Percentiles rank a stretch among this genome's conserved stretches.
phyloP scores from a whole-genome alignment of 2,329 filamentous ascomycete genomes.

The Trichocomaceae sp. region DNA sequence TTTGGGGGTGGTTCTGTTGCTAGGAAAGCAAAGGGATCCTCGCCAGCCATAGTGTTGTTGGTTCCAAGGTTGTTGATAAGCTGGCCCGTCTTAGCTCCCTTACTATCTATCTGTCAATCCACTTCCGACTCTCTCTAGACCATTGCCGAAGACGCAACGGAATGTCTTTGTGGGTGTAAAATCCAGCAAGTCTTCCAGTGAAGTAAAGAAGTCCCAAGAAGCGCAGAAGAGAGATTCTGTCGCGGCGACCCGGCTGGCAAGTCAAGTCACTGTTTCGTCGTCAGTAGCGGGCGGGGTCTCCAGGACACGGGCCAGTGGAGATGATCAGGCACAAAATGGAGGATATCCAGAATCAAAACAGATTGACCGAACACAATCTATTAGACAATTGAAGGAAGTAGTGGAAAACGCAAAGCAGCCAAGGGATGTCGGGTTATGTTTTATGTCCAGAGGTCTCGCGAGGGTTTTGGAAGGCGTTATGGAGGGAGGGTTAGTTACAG shows the following conservation, averaged over 20 bases:
- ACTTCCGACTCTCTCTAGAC: conserved; percentile 4
- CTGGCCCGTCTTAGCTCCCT: conserved; percentile 1
- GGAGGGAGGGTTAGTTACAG: background rate
- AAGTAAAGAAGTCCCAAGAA: background rate
- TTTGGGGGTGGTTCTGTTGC: conserved; percentile 27
- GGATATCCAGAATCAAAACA: background rate
- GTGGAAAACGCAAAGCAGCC: background rate
- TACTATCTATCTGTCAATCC: conserved; percentile 9
- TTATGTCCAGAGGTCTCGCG: too few species aligned
- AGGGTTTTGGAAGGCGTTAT: background rate
- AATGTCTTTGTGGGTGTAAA: background rate
- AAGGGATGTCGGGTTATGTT: conserved; percentile 2
- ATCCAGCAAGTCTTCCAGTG: background rate
- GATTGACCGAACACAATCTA: background rate
- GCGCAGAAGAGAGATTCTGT: background rate
- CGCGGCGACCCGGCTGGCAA: background rate
- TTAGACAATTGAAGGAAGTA: background rate
- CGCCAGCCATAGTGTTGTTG: conserved; percentile 28
- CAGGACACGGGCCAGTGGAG: conserved; percentile 2
- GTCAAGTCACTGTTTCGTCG: background rate
- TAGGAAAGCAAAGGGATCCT: conserved; percentile 33
- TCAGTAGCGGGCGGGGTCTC: conserved; percentile 3
- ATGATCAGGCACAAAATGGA: conserved; percentile 5
- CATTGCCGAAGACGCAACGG: conserved; percentile 2
- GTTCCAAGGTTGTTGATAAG: conserved; percentile 1